Evolutionary conservation across 2,329 filamentous ascomycete genomes (phyloP).

Genomic region (Phyllosticta ampelicida): DNA sequence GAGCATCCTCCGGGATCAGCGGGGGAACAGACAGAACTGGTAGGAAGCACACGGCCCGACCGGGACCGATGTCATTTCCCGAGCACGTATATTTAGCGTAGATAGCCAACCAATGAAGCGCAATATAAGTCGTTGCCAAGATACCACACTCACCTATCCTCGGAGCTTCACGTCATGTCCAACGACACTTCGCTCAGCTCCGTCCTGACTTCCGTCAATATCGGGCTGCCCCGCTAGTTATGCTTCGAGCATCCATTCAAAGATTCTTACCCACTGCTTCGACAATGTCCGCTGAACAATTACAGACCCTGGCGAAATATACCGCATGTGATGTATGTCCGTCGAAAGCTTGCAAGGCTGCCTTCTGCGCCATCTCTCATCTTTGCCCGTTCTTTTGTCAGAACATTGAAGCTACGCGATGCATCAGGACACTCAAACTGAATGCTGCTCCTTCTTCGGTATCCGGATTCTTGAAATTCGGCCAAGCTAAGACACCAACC

Average conservation of each 20-base stretch:
- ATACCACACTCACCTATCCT: too few species aligned
- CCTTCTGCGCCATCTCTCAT: not conserved
- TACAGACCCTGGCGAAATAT: slow-evolving; percentile 18
- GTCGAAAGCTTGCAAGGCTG: slow-evolving; percentile 3
- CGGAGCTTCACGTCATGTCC: not conserved
- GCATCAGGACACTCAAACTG: not conserved
- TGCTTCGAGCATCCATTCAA: not conserved
- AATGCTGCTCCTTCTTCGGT: not conserved
- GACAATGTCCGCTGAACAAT: slow-evolving; percentile 8
- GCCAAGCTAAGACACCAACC: not conserved
- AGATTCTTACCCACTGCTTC: not conserved
- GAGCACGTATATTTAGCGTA: too few species aligned
- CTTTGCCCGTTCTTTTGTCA: not conserved
- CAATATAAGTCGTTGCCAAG: too few species aligned
- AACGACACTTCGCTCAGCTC: not conserved
- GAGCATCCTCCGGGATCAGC: too few species aligned
- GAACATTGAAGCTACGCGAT: not conserved
- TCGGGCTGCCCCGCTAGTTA: too few species aligned
- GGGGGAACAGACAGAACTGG: too few species aligned
- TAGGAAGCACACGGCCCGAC: too few species aligned
- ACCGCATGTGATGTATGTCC: slow-evolving; percentile 22
- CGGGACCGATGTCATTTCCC: too few species aligned
- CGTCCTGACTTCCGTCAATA: not conserved
- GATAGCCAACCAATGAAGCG: too few species aligned
- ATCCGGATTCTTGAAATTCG: not conserved